A percentile compares a stretch with the other conserved stretches of the same genome.
Conservation (phyloP, 2,329 filamentous ascomycete genomes). For the Epicoccum sorghinum region DNA sequence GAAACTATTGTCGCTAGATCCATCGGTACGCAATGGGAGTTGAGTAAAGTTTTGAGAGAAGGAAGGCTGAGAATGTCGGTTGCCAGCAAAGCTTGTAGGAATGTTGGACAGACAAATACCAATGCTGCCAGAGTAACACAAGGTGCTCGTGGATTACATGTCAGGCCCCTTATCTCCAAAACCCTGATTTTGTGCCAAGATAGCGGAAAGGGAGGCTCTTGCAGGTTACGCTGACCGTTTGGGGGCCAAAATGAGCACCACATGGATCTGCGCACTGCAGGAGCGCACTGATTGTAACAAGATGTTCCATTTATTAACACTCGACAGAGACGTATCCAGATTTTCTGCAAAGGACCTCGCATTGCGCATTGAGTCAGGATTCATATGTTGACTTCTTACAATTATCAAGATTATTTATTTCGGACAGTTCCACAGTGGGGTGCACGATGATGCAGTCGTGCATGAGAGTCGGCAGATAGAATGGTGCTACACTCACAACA, state of each 20-base stretch:
- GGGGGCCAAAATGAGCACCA: not conserved
- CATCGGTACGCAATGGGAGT: not conserved
- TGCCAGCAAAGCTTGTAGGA: not conserved
- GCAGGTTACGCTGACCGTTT: not conserved
- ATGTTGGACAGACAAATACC: not conserved
- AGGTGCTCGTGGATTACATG: not conserved
- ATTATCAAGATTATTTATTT: too few relatives aligned
- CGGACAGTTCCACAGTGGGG: not conserved
- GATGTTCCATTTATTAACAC: not conserved
- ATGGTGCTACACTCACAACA: not conserved
- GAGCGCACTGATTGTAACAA: not conserved
- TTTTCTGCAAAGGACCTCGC: too few relatives aligned
- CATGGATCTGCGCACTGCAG: not conserved
- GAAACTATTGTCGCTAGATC: not conserved
- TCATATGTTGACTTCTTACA: too few relatives aligned
- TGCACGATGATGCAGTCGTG: not conserved
- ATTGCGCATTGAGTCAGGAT: too few relatives aligned
- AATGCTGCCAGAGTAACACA: not conserved
- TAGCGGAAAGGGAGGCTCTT: not conserved
- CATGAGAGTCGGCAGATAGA: not conserved
- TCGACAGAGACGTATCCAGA: not conserved
- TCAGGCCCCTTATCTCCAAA: not conserved
- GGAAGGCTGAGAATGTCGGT: not conserved
- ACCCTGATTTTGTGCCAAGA: conserved; percentile 3
- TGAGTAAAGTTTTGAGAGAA: not conserved